Base-by-base conservation (phyloP, 306 rosid species). In the Cicer arietinum region DNA sequence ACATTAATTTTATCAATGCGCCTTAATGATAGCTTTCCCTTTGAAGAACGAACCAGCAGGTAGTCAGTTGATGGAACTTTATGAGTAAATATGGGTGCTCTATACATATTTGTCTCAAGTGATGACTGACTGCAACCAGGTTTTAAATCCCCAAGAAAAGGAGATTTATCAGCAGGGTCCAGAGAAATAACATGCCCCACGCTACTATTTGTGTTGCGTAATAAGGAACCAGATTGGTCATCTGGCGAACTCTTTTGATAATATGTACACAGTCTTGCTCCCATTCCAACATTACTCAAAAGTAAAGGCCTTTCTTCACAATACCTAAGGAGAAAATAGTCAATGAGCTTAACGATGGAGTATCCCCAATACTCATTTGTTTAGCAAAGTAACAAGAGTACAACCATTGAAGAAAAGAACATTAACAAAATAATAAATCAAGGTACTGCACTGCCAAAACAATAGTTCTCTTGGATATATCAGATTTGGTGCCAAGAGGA, bases 281-380 rank as follows among this genome's bases (percentile, higher is more conserved):
- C 98, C 98, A 91, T 91, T 71, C 98, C 98, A 76, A 79, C 86
- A 83, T 90, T 94, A 86, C 97, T 84, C 88, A 91, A 79, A 78
- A 94, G 94, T 78, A 94, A 86, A 80, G 98, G 98, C 74, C 98
- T 88, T 87, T 94, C 98, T 88, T 94, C 98, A 56, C 97, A 91
- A 80, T 94, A 94, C 89, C 98, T 94, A 71, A 81, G 75, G 67
- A 80, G 42, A 74, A 75, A 65, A 76, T 47, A 73, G 56, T 41
- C 62, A 66, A 76, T 17, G 11, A 77, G 52, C 37, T 77, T 53
- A 73, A 46, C n/a, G 10, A 39, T 71, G n/a, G 12, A 69, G 58
- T 69, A 73, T 57, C 63, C 53, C 52, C 57, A 39, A 35, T 61
- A 63, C 37, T 52, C 57, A 18, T 68, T 63, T 71, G 51, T 73